Conservation (phyloP, 2,329 filamentous ascomycete species). For the Fusarium kyushuense region DNA sequence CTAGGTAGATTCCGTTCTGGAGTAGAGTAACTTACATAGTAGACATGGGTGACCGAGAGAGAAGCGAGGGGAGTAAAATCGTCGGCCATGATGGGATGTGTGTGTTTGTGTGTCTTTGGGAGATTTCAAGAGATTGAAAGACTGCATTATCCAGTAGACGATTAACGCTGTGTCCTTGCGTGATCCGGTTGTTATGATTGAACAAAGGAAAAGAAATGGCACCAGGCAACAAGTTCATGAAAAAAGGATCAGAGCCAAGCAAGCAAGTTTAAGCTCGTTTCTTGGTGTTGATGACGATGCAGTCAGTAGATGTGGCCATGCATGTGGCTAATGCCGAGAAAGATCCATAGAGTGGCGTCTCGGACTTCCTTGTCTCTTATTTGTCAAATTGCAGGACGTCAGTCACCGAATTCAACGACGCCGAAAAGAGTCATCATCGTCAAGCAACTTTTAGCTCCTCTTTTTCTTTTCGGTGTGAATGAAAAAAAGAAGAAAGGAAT, state of each 20-base stretch:
- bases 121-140: constrained; percentile 12
- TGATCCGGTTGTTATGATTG: background rate
- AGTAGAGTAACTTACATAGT: constrained; percentile 77
- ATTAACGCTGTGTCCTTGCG: background rate
- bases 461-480: constrained; percentile 7
- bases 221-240: background rate
- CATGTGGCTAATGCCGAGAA: constrained; percentile 6
- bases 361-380: constrained; percentile 22
- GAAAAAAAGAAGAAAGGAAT: background rate
- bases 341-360: constrained; percentile 18
- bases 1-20: background rate
- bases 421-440: constrained; percentile 40
- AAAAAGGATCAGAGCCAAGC: constrained; percentile 7
- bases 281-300: constrained; percentile 25
- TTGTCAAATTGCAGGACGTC: constrained; percentile 21
- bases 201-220: background rate
- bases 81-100: constrained; percentile 43
- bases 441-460: background rate
- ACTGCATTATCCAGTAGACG: constrained; percentile 21
- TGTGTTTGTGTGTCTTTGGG: background rate
- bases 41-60: constrained; percentile 93
- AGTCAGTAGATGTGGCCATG: constrained; percentile 18
- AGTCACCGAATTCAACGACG: constrained; percentile 30
- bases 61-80: constrained; percentile 78
- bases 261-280: constrained; percentile 12